phyloP scores from a whole-genome alignment of 139 green algal genomes.

The Spirogloea muscicola region DNA sequence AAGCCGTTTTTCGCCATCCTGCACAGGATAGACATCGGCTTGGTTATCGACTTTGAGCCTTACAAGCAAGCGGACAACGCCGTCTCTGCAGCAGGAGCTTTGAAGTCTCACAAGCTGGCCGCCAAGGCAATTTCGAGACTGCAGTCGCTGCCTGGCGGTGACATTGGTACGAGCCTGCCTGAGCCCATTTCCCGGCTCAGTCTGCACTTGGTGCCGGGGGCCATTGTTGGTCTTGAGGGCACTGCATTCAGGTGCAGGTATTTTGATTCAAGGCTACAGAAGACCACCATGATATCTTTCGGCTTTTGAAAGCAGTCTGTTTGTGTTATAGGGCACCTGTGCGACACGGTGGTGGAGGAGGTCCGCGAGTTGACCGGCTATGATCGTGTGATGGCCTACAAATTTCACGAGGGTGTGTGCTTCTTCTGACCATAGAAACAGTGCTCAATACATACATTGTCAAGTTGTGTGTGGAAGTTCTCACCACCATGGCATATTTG shows the following conservation, averaged over 20 bases:
- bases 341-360: slow-evolving; percentile 30
- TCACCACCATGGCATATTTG: too few species aligned
- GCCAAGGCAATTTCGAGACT: slow-evolving; percentile 41
- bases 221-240: background rate
- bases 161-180: slow-evolving; percentile 10
- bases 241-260: background rate
- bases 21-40: slow-evolving; percentile 5
- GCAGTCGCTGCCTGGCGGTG: slow-evolving; percentile 34
- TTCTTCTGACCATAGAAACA: too few species aligned
- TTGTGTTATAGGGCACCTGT: background rate
- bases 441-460: too few species aligned
- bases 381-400: slow-evolving; percentile 47
- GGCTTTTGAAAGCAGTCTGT: background rate
- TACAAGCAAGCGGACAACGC: background rate
- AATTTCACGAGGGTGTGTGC: slow-evolving; percentile 46
- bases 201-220: background rate
- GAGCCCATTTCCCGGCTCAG: background rate
- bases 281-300: background rate
- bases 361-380: slow-evolving; percentile 42
- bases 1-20: slow-evolving; percentile 24
- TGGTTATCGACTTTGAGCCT: slow-evolving; percentile 32
- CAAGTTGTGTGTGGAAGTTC: too few species aligned
- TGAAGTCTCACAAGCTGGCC: slow-evolving; percentile 48
- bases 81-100: slow-evolving; percentile 3
- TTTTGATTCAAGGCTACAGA: too few species aligned